Base-by-base conservation (phyloP, 2,329 filamentous ascomycete species). In the Pseudogymnoascus sp. region DNA sequence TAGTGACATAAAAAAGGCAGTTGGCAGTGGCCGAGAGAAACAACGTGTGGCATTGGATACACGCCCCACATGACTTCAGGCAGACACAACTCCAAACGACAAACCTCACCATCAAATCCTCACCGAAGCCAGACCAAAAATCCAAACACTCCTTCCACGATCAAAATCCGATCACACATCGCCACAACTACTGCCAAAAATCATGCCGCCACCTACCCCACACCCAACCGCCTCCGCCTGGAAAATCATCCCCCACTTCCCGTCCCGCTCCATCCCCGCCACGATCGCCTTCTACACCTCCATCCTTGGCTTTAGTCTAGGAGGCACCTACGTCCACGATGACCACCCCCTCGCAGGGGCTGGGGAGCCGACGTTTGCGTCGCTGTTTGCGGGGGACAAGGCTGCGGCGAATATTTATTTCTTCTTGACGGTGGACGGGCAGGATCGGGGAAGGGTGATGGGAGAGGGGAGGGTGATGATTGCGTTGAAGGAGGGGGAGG, bases 61-160 rank as follows among this genome's bases (percentile, higher is more conserved):
- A 47, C 2, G 21, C 14, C 40, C 45, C 45, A 51, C 45, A 75
- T 51, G n/a, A 54, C 65, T 69, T 14, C 34, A 42, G 45, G 47
- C 47, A 54, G 47, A 54, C 47, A 54, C 23, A 31, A 54, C 23
- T 14, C 8, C 23, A 11, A 29, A 54, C 8, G 47, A 54, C 47
- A 16, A 31, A 5, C 7, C 47, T 31, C 23, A 29, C 47, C 5
- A 54, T 29, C 23, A 54, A 29, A 31, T 3, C 14, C 4, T 16
- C 23, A 16, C 7, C 16, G 39, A 31, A 54, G 47, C 1, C 21
- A 51, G 1, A 23, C 45, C 23, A 51, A 16, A 47, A 31, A 31
- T 11, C 14, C 7, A 31, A 31, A 31, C 14, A 11, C 47, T 31
- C 14, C 14, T 16, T 3, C 21, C 26, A 29, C 47, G 7, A 31